phyloP scores from a whole-genome alignment of 768 basidiomycete species.

The Hygrophorus pudorinus region DNA sequence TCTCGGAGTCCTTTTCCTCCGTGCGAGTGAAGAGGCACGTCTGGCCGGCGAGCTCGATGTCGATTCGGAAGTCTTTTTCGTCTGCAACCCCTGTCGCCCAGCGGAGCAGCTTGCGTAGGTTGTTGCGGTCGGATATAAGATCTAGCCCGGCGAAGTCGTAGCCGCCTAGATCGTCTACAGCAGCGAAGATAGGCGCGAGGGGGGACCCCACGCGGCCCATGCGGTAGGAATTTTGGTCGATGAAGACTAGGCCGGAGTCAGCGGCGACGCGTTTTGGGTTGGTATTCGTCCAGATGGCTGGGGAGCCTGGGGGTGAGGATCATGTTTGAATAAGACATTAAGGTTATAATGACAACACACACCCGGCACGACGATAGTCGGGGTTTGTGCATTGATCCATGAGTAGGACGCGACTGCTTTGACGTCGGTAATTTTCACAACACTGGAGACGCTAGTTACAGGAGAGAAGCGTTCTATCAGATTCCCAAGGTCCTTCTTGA shows the following conservation, averaged over 20 bases:
- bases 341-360: background rate
- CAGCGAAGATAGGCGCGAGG: slow-evolving; percentile 37
- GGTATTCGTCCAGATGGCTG: slow-evolving; percentile 34
- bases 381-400: slow-evolving; percentile 31
- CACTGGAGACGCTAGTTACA: background rate
- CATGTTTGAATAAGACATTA: background rate
- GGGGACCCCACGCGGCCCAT: slow-evolving; percentile 17
- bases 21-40: slow-evolving; percentile 34
- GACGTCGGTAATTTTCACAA: slow-evolving; percentile 24
- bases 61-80: slow-evolving; percentile 34
- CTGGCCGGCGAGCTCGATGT: slow-evolving; percentile 32
- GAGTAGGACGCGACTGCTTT: slow-evolving; percentile 40
- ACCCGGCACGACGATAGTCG: slow-evolving; percentile 43
- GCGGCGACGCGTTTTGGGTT: slow-evolving; percentile 24
- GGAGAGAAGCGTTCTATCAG: too few relatives aligned
- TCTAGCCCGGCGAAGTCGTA: slow-evolving; percentile 32
- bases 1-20: slow-evolving; percentile 14
- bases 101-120: slow-evolving; percentile 41
- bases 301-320: slow-evolving; percentile 28
- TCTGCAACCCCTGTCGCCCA: slow-evolving; percentile 24
- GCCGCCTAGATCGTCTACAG: slow-evolving; percentile 26
- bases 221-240: slow-evolving; percentile 34
- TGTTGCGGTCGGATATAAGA: slow-evolving; percentile 43
- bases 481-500: too few relatives aligned
- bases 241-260: slow-evolving; percentile 25